Evolutionary conservation across 768 basidiomycete species (phyloP), one percentile per base, ranked within the genome.

Genomic region (Leucogyrophana mollusca): DNA sequence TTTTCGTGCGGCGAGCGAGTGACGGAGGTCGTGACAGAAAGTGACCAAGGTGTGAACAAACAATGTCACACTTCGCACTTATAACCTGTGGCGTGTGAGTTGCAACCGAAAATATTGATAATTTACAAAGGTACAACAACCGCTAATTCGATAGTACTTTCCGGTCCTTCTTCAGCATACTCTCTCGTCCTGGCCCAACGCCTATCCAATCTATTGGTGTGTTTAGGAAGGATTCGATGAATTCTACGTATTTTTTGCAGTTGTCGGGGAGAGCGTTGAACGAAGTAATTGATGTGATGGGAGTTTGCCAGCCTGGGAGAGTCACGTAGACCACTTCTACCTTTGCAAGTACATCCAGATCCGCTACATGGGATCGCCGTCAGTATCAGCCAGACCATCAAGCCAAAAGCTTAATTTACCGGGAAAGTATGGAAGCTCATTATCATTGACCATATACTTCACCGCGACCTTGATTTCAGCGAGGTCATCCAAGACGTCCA

Each of bases 141-240:
- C 23, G 35, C 40, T 60, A 64, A 46, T 64, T 66, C 41, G 47
- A 56, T 51, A 52, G 22, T 16, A 17, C 18, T 3, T 20, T 24
- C 9, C 46, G 45, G 49, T 47, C 56, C 35, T 64, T 67, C 41
- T 49, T 55, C 39, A 84, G 53, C 87, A 94, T 95, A 52, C 80
- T 83, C 52, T 91, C 87, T 47, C 94, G 67, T 14, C 74, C 89
- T 13, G 95, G 91, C 1, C 95, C 95, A 16, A 94, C 85, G 9
- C 95, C 95, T 42, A 97, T 92, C 87, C 90, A 98, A 67, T 86
- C 83, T 46, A 97, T 75, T 40, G 83, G 85, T 9, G 88, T 82
- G 8, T 73, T 75, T 16, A 90, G 64, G 61, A 73, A 85, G 16
- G 77, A 57, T 65, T 97, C 94, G 52, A 98, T 89, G 62, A 87